Conservation (phyloP, 2,329 filamentous ascomycete species). For the Phaeosphaeria sp. region DNA sequence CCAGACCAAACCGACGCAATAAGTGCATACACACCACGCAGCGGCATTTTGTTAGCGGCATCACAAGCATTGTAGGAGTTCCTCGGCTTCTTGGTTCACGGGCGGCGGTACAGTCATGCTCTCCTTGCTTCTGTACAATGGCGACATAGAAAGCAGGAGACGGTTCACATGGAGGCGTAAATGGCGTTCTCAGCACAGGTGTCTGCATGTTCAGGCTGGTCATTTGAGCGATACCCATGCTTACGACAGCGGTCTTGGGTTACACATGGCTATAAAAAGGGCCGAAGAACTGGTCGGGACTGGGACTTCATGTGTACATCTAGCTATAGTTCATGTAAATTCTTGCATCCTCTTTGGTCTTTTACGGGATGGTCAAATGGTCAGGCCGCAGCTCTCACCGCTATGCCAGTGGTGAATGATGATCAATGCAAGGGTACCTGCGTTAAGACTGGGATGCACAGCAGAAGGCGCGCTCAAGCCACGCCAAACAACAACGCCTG, state of each 20-base stretch:
- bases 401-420: background rate
- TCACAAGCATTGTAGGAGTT: conserved; percentile 47
- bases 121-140: conserved; percentile 18
- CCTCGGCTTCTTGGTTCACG: conserved; percentile 24
- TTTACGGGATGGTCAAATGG: background rate
- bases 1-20: conserved; percentile 42
- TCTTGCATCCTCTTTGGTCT: background rate
- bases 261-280: background rate
- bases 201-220: conserved; percentile 16
- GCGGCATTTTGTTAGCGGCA: conserved; percentile 40
- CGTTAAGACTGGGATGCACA: conserved; percentile 2
- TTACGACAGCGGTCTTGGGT: conserved; percentile 17
- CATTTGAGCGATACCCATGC: conserved; percentile 36
- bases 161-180: conserved; percentile 34
- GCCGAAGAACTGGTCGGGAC: background rate
- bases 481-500: conserved; percentile 7
- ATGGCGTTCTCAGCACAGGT: conserved; percentile 20
- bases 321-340: conserved; percentile 1
- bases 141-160: conserved; percentile 23
- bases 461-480: conserved; percentile 1
- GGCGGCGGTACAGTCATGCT: conserved; percentile 20
- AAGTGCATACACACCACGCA: conserved; percentile 19
- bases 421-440: background rate
- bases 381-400: conserved; percentile 1
- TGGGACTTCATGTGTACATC: background rate